Evolutionary conservation across 345 rosid species (phyloP).

Genomic region (Hirschfeldia incana): DNA sequence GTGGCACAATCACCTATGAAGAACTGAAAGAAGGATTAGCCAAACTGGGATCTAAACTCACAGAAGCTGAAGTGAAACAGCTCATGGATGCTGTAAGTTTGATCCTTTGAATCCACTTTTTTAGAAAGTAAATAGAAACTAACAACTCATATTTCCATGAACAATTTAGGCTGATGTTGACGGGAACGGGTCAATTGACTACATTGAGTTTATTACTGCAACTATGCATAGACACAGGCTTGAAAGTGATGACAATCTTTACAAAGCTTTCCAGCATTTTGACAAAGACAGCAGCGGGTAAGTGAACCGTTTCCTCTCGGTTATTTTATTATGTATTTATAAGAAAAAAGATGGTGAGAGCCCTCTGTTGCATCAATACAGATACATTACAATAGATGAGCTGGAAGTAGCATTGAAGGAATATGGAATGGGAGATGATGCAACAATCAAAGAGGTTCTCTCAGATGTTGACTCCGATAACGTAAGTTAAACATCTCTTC

Average conservation of each 20-base stretch:
- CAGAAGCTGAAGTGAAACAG: constrained; percentile 78
- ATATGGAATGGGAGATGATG: constrained; percentile 73
- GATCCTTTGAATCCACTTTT: background rate
- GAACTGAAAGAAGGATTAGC: constrained; percentile 85
- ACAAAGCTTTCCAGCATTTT: constrained; percentile 82
- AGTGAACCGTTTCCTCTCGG: constrained; percentile 17
- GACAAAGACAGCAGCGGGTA: constrained; percentile 87
- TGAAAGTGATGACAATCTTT: constrained; percentile 73
- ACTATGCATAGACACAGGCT: constrained; percentile 87
- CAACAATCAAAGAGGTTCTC: constrained; percentile 70
- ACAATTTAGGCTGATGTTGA: constrained; percentile 78
- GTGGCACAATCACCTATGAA: constrained; percentile 86
- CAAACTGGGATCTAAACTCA: constrained; percentile 83
- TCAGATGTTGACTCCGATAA: constrained; percentile 87
- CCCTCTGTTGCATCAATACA: constrained; percentile 16
- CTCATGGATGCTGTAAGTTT: constrained; percentile 93
- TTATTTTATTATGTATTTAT: background rate
- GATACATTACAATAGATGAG: constrained; percentile 81
- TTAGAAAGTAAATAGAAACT: background rate
- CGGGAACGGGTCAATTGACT: constrained; percentile 61
- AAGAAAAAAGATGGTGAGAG: background rate
- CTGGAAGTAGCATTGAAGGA: constrained; percentile 74
- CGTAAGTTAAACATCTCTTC: constrained; percentile 36
- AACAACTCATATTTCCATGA: background rate
- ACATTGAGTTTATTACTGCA: constrained; percentile 81